A percentile compares a stretch with the other conserved stretches of the same genome.
Evolutionary conservation across 768 basidiomycete species (phyloP).

Genomic region (Boletus bicolor): DNA sequence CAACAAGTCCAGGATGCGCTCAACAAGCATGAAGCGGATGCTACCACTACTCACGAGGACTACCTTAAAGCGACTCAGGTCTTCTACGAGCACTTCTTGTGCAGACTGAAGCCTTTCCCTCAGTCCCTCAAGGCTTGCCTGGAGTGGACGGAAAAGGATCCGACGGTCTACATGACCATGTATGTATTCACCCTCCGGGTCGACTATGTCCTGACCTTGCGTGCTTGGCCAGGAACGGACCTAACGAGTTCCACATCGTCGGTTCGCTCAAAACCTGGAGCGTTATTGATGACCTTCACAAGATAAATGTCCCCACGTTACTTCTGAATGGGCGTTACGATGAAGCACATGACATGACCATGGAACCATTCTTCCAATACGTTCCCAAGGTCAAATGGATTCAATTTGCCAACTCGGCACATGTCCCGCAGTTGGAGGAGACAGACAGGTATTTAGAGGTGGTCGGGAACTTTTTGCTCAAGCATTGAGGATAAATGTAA

Average conservation of each 20-base stretch:
- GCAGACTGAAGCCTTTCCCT: constrained; percentile 46
- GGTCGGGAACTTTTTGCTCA: constrained; percentile 30
- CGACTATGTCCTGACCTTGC: neutral
- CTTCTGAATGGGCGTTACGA: constrained; percentile 38
- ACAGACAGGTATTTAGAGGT: constrained; percentile 33
- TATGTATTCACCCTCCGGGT: constrained; percentile 19
- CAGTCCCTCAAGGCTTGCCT: constrained; percentile 34
- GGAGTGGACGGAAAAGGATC: constrained; percentile 38
- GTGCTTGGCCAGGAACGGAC: constrained; percentile 35
- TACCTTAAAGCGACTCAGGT: constrained; percentile 41
- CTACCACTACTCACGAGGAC: constrained; percentile 41
- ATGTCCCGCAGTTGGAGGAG: constrained; percentile 38
- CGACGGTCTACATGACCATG: constrained; percentile 50
- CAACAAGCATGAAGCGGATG: constrained; percentile 44
- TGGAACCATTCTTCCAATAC: constrained; percentile 33
- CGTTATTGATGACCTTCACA: constrained; percentile 32
- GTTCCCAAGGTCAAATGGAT: constrained; percentile 37
- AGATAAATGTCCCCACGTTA: constrained; percentile 33
- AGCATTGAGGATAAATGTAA: constrained; percentile 1
- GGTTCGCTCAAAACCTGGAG: constrained; percentile 36
- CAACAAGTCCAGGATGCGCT: constrained; percentile 38
- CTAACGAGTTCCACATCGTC: constrained; percentile 35
- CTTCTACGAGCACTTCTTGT: constrained; percentile 44
- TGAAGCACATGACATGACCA: constrained; percentile 31
- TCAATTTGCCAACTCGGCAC: constrained; percentile 36